phyloP scores from a whole-genome alignment of 2,329 filamentous ascomycete species.

The Fusarium tjaetaba region DNA sequence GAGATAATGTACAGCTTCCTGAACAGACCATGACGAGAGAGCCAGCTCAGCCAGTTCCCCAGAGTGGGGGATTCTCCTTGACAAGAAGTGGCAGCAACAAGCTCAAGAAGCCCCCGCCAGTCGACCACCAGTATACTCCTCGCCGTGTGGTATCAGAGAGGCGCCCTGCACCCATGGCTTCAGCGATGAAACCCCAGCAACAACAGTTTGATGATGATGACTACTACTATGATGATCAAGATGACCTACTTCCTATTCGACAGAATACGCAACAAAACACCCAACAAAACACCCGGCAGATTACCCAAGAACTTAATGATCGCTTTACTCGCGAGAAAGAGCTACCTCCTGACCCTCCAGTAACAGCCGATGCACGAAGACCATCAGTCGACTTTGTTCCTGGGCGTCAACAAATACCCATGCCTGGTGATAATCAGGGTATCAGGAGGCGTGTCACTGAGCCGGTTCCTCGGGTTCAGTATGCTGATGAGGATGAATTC shows the following conservation, averaged over 20 bases:
- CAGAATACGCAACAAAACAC: conserved; percentile 8
- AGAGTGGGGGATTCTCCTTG: conserved; percentile 51
- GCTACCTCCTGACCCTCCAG: conserved; percentile 46
- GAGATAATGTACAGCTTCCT: conserved; percentile 53
- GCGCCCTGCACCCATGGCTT: conserved; percentile 26
- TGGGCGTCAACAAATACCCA: conserved; percentile 15
- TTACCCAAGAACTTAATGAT: conserved; percentile 30
- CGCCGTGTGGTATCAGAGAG: conserved; percentile 56
- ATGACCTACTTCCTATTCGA: conserved; percentile 22
- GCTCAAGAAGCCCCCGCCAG: conserved; percentile 66
- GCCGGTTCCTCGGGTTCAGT: conserved; percentile 42
- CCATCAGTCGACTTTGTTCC: conserved; percentile 28
- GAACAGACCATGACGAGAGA: conserved; percentile 41
- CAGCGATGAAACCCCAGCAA: conserved; percentile 17
- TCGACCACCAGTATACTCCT: conserved; percentile 58
- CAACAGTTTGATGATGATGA: conserved; percentile 28
- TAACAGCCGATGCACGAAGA: conserved; percentile 31
- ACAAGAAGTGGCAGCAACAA: conserved; percentile 66
- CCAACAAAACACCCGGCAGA: conserved; percentile 16
- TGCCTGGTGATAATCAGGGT: conserved; percentile 35
- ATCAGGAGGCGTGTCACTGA: conserved; percentile 47
- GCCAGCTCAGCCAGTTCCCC: conserved; percentile 43
- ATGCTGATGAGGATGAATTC: conserved; percentile 44
- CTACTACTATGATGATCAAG: conserved; percentile 33
- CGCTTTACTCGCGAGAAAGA: conserved; percentile 49